These are phyloP conservation scores for Xylaria sp. DNA, from an alignment of 2,329 filamentous ascomycete genomes.

Conservation along the genomic window DNA sequence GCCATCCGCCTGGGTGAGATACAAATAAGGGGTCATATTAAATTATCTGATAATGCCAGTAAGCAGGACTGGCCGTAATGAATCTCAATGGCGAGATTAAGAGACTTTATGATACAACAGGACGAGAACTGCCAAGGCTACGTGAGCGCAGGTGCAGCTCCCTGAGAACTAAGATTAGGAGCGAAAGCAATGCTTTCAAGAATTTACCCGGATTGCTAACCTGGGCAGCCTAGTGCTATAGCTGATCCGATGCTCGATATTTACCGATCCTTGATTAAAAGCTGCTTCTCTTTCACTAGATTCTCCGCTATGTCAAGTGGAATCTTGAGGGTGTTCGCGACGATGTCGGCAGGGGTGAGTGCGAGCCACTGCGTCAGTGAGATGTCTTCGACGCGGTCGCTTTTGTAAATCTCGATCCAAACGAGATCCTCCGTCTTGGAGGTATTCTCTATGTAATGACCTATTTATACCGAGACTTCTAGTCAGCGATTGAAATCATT, in stretches of 20 bases:
- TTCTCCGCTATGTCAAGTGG: slow-evolving; percentile 65
- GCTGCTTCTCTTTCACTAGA: slow-evolving; percentile 73
- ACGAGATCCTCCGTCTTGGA: slow-evolving; percentile 71
- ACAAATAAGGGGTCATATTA: not conserved
- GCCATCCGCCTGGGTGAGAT: not conserved
- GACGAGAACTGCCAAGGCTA: not conserved
- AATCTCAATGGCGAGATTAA: not conserved
- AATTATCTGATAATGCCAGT: slow-evolving; percentile 1
- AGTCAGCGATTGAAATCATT: not conserved
- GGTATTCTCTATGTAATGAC: slow-evolving; percentile 77
- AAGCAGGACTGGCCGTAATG: not conserved
- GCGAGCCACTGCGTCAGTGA: slow-evolving; percentile 76
- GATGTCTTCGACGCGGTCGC: slow-evolving; percentile 73
- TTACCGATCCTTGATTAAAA: slow-evolving; percentile 55
- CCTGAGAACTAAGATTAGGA: not conserved
- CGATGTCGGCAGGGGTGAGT: slow-evolving; percentile 71
- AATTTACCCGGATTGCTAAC: not conserved
- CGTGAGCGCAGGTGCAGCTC: not conserved
- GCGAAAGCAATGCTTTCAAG: not conserved
- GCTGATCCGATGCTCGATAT: not conserved
- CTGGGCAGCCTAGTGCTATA: not conserved
- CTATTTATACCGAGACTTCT: slow-evolving; percentile 36
- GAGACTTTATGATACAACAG: not conserved
- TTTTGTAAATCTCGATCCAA: slow-evolving; percentile 77
- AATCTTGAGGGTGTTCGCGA: slow-evolving; percentile 69